A percentile compares a stretch with the other conserved stretches of the same genome.
Conservation (phyloP, 441 rosid species). For the Brassica hybrid region DNA sequence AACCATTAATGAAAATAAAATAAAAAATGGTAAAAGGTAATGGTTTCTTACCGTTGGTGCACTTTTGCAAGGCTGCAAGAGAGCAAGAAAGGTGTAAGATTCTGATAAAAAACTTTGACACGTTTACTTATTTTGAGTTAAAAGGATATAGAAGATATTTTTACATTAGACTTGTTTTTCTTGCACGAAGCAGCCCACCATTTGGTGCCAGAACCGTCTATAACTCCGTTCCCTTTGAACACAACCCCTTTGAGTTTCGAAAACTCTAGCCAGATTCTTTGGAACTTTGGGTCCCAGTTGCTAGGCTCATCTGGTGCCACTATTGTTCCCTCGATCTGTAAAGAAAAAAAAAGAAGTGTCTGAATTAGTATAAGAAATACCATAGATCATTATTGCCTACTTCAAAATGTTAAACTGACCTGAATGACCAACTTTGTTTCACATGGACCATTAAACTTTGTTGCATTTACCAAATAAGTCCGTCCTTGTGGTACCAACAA, state of each 20-base stretch:
- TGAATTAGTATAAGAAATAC: neutral
- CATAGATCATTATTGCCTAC: neutral
- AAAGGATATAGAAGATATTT: neutral
- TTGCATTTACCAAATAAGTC: conserved; percentile 75
- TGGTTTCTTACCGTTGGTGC: conserved; percentile 71
- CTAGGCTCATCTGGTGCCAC: conserved; percentile 84
- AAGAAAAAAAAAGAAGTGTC: neutral
- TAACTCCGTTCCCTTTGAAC: conserved; percentile 85
- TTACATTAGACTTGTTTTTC: conserved; percentile 86
- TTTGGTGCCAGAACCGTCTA: conserved; percentile 95
- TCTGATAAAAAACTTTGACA: neutral
- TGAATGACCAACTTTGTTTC: conserved; percentile 68
- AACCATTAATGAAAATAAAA: conserved; percentile 8
- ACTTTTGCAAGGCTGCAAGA: conserved; percentile 79
- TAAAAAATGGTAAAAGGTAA: too few species aligned
- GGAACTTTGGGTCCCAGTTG: conserved; percentile 73
- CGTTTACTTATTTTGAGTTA: conserved; percentile 30
- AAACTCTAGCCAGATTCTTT: conserved; percentile 72
- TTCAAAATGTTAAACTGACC: conserved; percentile 48
- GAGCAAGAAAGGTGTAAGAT: conserved; percentile 42
- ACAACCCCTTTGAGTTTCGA: conserved; percentile 65
- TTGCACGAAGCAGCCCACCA: conserved; percentile 99
- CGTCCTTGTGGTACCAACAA: conserved; percentile 77
- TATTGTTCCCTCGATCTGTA: conserved; percentile 85
- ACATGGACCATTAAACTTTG: conserved; percentile 87